A percentile compares a stretch with the other conserved stretches of the same genome.
These are phyloP conservation scores for Populus simonii DNA, from an alignment of 345 rosid genomes.

Conservation along the genomic window DNA sequence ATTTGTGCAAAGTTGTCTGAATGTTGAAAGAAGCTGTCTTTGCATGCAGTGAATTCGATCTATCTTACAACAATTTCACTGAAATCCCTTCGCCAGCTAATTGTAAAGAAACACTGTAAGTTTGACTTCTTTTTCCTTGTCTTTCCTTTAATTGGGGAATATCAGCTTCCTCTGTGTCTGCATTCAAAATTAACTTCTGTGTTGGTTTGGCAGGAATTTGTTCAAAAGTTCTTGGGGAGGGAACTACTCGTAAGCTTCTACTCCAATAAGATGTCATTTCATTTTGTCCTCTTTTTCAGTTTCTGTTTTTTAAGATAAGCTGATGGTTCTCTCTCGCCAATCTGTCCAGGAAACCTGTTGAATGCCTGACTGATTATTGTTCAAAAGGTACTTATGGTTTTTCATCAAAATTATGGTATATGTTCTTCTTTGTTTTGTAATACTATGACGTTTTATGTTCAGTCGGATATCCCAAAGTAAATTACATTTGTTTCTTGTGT, in stretches of 20 bases:
- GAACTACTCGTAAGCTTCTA: conserved; percentile 1
- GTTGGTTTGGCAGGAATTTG: conserved; percentile 3
- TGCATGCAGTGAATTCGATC: conserved; percentile 10
- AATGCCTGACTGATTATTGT: neutral
- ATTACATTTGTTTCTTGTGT: neutral
- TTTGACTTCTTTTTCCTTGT: neutral
- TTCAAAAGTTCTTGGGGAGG: conserved; percentile 4
- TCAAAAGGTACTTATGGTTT: conserved; percentile 1
- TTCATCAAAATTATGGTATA: neutral
- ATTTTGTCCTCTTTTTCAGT: neutral
- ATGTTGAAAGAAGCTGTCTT: neutral
- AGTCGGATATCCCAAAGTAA: neutral
- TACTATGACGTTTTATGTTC: neutral
- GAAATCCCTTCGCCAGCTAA: neutral
- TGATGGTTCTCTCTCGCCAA: neutral
- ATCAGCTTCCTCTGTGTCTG: neutral
- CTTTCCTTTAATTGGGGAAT: neutral
- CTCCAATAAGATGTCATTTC: neutral
- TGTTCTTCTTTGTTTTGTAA: neutral
- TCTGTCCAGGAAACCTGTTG: neutral
- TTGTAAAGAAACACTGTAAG: conserved; percentile 3
- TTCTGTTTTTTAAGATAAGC: neutral
- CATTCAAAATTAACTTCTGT: neutral
- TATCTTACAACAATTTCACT: conserved; percentile 19
- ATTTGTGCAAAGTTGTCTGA: neutral